Conservation (phyloP, 441 rosid species). For the Biscutella laevigata region DNA sequence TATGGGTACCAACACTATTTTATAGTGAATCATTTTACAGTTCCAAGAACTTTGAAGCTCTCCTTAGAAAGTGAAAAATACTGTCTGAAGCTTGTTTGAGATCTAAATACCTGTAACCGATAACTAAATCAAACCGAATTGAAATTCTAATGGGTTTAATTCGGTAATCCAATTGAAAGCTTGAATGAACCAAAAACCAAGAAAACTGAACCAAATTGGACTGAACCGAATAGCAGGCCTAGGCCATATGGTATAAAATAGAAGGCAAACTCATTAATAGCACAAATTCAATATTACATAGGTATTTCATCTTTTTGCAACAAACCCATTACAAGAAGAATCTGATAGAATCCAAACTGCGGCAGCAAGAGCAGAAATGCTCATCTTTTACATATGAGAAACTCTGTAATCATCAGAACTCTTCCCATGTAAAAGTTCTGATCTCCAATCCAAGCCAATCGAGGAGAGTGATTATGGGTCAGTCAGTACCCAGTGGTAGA, state of each 20-base stretch:
- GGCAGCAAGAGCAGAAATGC: constrained; percentile 9
- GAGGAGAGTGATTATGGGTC: constrained; percentile 16
- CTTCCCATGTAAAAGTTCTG: constrained; percentile 20
- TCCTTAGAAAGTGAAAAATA: background rate
- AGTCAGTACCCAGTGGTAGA: constrained; percentile 45
- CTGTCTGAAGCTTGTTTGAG: background rate
- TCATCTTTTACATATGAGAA: constrained; percentile 10
- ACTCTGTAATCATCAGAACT: constrained; percentile 5
- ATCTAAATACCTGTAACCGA: background rate
- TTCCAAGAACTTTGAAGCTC: background rate
- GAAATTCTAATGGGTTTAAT: too few relatives aligned
- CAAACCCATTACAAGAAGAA: constrained; percentile 27
- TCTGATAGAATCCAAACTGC: constrained; percentile 11
- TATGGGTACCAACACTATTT: background rate
- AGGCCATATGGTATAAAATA: background rate
- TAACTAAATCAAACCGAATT: too few relatives aligned
- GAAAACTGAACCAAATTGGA: too few relatives aligned
- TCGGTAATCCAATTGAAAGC: too few relatives aligned
- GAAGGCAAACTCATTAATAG: constrained; percentile 18
- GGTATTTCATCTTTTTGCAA: constrained; percentile 17
- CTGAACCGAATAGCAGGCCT: too few relatives aligned
- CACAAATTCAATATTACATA: constrained; percentile 19
- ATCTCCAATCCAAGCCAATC: constrained; percentile 6
- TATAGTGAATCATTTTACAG: background rate
- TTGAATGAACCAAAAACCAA: too few relatives aligned